A percentile compares a stretch with the other conserved stretches of the same genome.
These are phyloP conservation scores for Ceratocystis cubensis DNA, from an alignment of 2,329 filamentous ascomycete species.

Conservation along the genomic window DNA sequence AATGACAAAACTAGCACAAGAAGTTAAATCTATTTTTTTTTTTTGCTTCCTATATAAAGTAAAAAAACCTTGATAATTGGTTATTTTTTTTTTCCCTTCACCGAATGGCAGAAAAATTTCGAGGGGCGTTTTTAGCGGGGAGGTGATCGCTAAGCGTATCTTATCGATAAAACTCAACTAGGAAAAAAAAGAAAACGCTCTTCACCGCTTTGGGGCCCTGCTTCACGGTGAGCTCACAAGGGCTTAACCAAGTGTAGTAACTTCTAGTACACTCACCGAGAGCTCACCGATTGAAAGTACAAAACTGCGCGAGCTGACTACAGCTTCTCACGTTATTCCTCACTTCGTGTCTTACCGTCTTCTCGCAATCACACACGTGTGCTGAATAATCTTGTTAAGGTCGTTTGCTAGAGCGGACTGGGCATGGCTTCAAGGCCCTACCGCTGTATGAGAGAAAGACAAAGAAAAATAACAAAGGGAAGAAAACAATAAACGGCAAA, in stretches of 20 bases:
- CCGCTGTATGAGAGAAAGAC: conserved; percentile 9
- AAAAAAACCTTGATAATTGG: conserved; percentile 5
- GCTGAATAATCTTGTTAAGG: background rate
- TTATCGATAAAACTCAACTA: conserved; percentile 16
- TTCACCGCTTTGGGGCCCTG: conserved; percentile 16
- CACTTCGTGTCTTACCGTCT: conserved; percentile 8
- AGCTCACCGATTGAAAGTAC: too few relatives aligned
- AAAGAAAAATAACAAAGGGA: conserved; percentile 5
- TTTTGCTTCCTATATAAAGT: conserved; percentile 6
- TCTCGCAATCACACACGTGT: background rate
- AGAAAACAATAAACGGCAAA: background rate
- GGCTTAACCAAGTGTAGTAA: background rate
- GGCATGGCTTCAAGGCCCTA: background rate
- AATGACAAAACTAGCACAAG: background rate
- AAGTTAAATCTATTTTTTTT: background rate
- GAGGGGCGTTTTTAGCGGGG: conserved; percentile 18
- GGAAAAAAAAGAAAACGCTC: background rate
- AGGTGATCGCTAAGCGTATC: background rate
- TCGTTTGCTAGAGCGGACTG: conserved; percentile 10
- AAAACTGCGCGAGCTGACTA: too few relatives aligned
- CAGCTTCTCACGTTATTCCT: background rate
- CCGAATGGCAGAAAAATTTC: conserved; percentile 18
- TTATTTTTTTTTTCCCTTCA: background rate
- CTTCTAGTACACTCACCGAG: background rate
- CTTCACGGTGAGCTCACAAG: background rate